A percentile compares a stretch with the other conserved stretches of the same genome.
phyloP scores from a whole-genome alignment of 2,329 filamentous ascomycete genomes.

The Nakataea oryzae region DNA sequence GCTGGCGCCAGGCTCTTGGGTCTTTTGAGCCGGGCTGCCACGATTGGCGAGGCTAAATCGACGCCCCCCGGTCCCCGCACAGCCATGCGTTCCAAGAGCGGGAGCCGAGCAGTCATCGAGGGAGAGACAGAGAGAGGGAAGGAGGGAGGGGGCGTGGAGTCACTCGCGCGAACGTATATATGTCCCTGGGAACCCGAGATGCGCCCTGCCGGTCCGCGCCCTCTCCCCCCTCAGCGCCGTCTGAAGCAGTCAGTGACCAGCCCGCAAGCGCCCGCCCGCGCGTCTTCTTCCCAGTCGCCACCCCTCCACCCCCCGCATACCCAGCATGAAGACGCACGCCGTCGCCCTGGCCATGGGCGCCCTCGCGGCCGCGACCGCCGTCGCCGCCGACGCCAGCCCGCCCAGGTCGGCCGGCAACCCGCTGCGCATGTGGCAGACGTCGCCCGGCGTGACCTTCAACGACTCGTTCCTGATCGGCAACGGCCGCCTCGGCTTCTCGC shows the following conservation, averaged over 20 bases:
- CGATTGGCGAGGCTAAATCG: not conserved
- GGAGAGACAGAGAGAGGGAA: too few relatives aligned
- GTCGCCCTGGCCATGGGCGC: not conserved
- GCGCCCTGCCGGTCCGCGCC: too few relatives aligned
- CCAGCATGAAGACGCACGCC: not conserved
- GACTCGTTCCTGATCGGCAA: constrained; percentile 33
- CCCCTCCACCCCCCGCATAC: not conserved
- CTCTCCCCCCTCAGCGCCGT: too few relatives aligned
- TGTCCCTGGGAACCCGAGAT: not conserved
- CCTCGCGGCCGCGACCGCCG: too few relatives aligned
- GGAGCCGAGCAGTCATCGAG: too few relatives aligned
- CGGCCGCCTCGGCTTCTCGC: constrained; percentile 23
- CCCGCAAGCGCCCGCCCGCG: not conserved
- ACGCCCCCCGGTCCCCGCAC: too few relatives aligned
- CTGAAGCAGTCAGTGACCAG: not conserved
- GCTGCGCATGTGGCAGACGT: not conserved
- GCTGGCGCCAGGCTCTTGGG: too few relatives aligned
- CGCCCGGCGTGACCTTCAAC: not conserved
- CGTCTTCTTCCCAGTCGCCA: not conserved
- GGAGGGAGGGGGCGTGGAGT: too few relatives aligned
- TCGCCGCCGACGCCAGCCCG: not conserved
- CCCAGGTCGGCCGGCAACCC: not conserved
- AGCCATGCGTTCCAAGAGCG: not conserved
- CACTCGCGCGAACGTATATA: not conserved
- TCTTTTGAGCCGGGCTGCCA: not conserved